Conservation (phyloP, 257 asterid species). For the Plantago major region DNA sequence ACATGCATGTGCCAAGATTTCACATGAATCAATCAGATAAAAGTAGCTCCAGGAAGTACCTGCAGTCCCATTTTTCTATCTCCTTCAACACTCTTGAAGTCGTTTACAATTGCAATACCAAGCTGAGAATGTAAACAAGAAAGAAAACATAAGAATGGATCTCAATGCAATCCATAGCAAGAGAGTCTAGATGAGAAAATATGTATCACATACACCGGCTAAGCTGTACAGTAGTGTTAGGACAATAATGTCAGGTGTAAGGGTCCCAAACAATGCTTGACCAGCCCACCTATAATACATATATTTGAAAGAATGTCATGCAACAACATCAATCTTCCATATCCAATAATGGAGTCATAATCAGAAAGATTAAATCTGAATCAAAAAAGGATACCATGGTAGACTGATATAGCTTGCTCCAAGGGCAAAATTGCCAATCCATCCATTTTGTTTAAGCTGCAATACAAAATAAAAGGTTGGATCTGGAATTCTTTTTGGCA, state of each 20-base stretch:
- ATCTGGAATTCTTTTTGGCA: constrained; percentile 6
- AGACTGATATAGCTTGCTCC: constrained; percentile 96
- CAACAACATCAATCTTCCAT: constrained; percentile 12
- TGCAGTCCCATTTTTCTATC: constrained; percentile 89
- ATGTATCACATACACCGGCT: constrained; percentile 68
- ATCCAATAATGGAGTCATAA: constrained; percentile 10
- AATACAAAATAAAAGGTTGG: constrained; percentile 15
- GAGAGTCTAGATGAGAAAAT: constrained; percentile 8
- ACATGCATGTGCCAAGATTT: constrained; percentile 2
- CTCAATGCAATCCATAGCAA: constrained; percentile 10
- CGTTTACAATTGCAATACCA: constrained; percentile 94
- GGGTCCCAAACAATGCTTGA: constrained; percentile 95
- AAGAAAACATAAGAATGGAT: neutral
- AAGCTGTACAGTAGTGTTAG: constrained; percentile 83
- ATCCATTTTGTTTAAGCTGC: constrained; percentile 98
- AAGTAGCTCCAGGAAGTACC: constrained; percentile 36
- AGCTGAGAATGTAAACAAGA: constrained; percentile 40
- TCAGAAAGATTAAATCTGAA: constrained; percentile 16
- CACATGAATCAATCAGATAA: constrained; percentile 1
- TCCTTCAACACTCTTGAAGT: constrained; percentile 96
- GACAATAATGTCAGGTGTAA: constrained; percentile 76
- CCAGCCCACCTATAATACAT: constrained; percentile 88
- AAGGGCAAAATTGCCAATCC: constrained; percentile 95
- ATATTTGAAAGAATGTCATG: constrained; percentile 19
- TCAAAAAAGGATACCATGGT: constrained; percentile 63